A percentile compares a stretch with the other conserved stretches of the same genome.
These are phyloP conservation scores for Fusarium coicis DNA, from an alignment of 2,329 filamentous ascomycete genomes.

Conservation along the genomic window DNA sequence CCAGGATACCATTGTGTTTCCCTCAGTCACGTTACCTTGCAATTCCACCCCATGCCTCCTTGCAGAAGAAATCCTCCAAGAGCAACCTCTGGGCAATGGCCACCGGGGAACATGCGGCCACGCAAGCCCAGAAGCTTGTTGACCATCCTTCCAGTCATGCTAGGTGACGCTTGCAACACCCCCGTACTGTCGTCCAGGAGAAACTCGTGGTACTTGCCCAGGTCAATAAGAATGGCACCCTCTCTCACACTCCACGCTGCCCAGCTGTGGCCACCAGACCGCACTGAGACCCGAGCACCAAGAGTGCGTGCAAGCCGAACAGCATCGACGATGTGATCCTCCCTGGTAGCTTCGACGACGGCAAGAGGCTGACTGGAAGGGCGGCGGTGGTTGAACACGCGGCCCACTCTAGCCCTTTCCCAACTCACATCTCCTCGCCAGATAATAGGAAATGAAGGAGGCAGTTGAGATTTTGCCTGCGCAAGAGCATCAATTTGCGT, in stretches of 20 bases:
- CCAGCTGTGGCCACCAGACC: background rate
- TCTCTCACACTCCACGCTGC: background rate
- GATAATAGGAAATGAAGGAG: background rate
- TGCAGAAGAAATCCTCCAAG: background rate
- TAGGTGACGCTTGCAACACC: background rate
- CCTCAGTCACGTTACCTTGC: background rate
- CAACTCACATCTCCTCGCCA: background rate
- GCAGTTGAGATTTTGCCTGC: background rate
- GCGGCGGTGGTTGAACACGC: background rate
- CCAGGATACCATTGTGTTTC: fast-evolving
- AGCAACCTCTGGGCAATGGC: background rate
- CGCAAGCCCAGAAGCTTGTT: background rate
- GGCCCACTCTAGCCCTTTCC: background rate
- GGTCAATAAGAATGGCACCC: background rate
- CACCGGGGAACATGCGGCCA: background rate
- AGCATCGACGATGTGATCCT: background rate
- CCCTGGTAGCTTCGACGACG: background rate
- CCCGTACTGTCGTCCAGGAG: background rate
- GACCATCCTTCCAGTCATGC: background rate
- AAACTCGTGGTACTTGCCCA: background rate
- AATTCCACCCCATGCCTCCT: background rate
- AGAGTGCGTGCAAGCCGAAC: fast-evolving
- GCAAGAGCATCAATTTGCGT: background rate
- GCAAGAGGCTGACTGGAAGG: background rate
- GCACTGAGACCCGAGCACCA: background rate